A percentile compares a stretch with the other conserved stretches of the same genome.
phyloP scores from a whole-genome alignment of 176 grass and related monocot genomes.

The Oryza longistaminata region DNA sequence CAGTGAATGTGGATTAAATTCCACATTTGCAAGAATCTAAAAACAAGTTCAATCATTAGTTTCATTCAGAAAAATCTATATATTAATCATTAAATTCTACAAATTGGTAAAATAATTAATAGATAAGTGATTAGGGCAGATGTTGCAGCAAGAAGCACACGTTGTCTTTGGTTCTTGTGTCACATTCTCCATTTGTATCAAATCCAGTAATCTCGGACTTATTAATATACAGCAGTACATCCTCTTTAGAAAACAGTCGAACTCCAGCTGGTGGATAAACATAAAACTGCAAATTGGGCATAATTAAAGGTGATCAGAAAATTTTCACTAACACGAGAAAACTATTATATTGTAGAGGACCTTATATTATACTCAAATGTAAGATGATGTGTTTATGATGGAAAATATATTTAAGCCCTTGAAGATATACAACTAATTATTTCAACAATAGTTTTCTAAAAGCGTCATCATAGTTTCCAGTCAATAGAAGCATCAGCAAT shows the following conservation, averaged over 20 bases:
- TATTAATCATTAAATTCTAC: neutral
- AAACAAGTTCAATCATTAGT: neutral
- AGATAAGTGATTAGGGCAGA: neutral
- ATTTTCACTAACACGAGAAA: neutral
- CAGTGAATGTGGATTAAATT: conserved; percentile 37
- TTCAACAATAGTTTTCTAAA: neutral
- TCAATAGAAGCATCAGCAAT: too few relatives aligned
- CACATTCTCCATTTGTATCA: conserved; percentile 34
- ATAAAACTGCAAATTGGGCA: conserved; percentile 37
- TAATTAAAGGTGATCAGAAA: neutral
- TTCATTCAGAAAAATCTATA: neutral
- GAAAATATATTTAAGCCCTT: too few relatives aligned
- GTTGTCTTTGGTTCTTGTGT: conserved; percentile 23
- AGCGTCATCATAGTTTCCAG: too few relatives aligned
- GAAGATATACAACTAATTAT: neutral
- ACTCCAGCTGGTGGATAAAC: conserved; percentile 8
- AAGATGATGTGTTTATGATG: neutral
- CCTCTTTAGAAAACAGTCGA: conserved; percentile 37
- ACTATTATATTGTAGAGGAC: neutral
- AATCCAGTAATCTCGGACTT: conserved; percentile 7
- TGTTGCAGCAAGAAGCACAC: conserved; percentile 9
- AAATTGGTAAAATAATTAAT: neutral
- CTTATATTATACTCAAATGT: neutral
- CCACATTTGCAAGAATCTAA: conserved; percentile 47
- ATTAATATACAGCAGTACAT: conserved; percentile 43